Percentiles rank a stretch among this genome's conserved stretches.
These are phyloP conservation scores for Staphylotrichum longicolle DNA, from an alignment of 495 filamentous ascomycete genomes.

Conservation along the genomic window DNA sequence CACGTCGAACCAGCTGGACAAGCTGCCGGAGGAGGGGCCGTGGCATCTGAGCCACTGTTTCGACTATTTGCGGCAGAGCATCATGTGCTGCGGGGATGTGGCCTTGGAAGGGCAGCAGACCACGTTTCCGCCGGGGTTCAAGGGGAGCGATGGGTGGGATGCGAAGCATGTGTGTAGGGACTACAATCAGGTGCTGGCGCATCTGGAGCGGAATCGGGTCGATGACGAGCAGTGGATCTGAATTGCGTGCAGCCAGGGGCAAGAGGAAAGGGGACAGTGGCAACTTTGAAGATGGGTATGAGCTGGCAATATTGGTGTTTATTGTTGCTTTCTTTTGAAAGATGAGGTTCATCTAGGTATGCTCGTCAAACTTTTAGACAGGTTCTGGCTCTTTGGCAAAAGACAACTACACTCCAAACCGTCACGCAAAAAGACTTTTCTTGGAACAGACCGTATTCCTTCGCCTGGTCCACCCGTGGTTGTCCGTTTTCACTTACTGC, in stretches of 20 bases:
- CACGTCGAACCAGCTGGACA: conserved; percentile 30
- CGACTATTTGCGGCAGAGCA: conserved; percentile 48
- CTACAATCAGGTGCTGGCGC: conserved; percentile 34
- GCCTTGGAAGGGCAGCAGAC: conserved; percentile 47
- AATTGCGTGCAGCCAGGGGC: neutral
- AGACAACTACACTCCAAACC: too few species aligned
- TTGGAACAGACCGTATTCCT: too few species aligned
- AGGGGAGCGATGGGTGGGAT: conserved; percentile 49
- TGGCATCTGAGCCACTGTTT: conserved; percentile 51
- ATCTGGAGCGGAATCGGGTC: conserved; percentile 41
- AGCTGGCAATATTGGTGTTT: too few species aligned
- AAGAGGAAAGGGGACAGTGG: too few species aligned
- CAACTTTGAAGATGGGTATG: too few species aligned
- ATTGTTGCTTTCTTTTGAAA: neutral
- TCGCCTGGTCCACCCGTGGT: too few species aligned
- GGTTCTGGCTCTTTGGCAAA: too few species aligned
- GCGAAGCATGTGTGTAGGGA: conserved; percentile 49
- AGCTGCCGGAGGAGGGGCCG: conserved; percentile 37
- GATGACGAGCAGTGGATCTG: conserved; percentile 45
- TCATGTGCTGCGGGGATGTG: conserved; percentile 48
- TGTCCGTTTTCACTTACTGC: neutral
- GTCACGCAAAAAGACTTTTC: too few species aligned
- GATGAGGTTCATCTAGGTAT: neutral
- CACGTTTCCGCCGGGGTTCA: conserved; percentile 40
- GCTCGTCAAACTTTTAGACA: too few species aligned